phyloP scores from a whole-genome alignment of 352 stramenopile genomes.

The Pilasporangium apinafurcum region DNA sequence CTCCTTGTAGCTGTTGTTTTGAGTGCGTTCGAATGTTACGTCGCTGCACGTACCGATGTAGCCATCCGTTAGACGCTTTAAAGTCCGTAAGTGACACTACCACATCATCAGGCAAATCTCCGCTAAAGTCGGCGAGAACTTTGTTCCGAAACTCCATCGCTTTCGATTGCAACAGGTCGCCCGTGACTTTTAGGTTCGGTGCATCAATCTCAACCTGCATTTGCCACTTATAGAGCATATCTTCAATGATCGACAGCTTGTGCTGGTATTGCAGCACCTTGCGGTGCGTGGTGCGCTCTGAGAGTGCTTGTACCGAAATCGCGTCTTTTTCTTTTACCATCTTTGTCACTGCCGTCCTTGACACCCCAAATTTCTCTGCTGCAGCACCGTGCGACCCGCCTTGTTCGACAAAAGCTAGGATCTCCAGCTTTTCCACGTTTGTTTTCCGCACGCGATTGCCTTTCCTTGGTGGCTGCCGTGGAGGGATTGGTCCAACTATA shows the following conservation, averaged over 20 bases:
- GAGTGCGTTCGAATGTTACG: constrained; percentile 59
- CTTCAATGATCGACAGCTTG: constrained; percentile 80
- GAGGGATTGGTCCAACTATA: neutral
- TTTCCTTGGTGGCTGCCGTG: constrained; percentile 16
- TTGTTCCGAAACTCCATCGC: constrained; percentile 81
- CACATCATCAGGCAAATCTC: constrained; percentile 61
- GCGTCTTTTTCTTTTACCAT: constrained; percentile 82
- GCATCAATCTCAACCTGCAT: constrained; percentile 68
- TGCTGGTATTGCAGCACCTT: constrained; percentile 83
- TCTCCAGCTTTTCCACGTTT: constrained; percentile 79
- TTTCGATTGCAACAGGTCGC: constrained; percentile 69
- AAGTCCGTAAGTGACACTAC: constrained; percentile 78
- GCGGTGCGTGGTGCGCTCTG: constrained; percentile 60
- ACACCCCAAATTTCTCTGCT: constrained; percentile 77
- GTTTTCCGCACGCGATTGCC: constrained; percentile 71
- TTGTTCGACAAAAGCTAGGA: constrained; percentile 73
- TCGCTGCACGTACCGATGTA: constrained; percentile 73
- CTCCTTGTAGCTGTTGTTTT: constrained; percentile 16
- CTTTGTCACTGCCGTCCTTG: constrained; percentile 75
- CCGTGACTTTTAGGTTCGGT: constrained; percentile 62
- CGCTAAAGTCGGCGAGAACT: constrained; percentile 63
- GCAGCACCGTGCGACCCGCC: constrained; percentile 69
- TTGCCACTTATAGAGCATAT: constrained; percentile 85
- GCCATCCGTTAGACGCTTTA: constrained; percentile 80
- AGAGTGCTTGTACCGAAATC: constrained; percentile 61